Conservation (phyloP, 371 early-diverging fungal genomes). For the Apophysomyces variabilis region DNA sequence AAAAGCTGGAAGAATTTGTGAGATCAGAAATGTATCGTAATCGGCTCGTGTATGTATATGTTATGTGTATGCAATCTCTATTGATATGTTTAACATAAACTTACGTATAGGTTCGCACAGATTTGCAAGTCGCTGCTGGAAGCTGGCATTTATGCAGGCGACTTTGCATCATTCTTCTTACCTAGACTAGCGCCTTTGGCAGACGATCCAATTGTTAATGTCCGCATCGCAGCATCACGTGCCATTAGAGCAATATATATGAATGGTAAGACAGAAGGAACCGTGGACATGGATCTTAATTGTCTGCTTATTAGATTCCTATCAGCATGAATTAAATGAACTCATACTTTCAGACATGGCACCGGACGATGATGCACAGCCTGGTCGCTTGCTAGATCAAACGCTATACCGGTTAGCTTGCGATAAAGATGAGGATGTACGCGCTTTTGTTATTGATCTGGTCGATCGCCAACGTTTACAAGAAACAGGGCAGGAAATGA, state of each 20-base stretch:
- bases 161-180: constrained; percentile 49
- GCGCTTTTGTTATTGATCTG: constrained; percentile 30
- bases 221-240: constrained; percentile 45
- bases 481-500: constrained; percentile 11
- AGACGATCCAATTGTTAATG: constrained; percentile 45
- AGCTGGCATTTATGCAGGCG: constrained; percentile 42
- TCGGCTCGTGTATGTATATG: constrained; percentile 41
- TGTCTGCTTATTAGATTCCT: constrained; percentile 12
- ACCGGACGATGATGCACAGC: constrained; percentile 21
- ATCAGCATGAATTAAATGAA: constrained; percentile 20
- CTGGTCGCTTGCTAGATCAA: constrained; percentile 32
- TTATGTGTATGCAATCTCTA: background rate
- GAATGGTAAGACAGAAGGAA: constrained; percentile 27
- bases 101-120: constrained; percentile 37
- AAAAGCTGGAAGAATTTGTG: constrained; percentile 50
- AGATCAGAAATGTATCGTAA: constrained; percentile 47
- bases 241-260: constrained; percentile 29
- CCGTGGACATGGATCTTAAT: background rate
- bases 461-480: constrained; percentile 26
- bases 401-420: constrained; percentile 35
- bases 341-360: background rate
- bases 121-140: constrained; percentile 44
- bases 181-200: constrained; percentile 38
- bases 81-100: background rate
- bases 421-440: constrained; percentile 44